Evolutionary conservation across 75 land plant genomes (phyloP).

Genomic region (Gnetum montanum): DNA sequence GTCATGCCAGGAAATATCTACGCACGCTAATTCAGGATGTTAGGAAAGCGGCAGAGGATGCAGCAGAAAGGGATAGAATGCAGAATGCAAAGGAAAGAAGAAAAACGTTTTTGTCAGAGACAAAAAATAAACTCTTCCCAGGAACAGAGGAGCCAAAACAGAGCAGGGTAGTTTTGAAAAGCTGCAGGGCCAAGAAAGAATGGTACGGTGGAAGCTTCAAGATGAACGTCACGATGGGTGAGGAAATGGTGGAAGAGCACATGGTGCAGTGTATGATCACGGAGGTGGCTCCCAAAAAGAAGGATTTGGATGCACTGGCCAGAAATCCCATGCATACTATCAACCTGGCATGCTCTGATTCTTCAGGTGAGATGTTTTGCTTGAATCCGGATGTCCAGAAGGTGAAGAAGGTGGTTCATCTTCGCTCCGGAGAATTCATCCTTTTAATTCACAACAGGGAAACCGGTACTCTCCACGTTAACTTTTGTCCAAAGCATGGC

Average conservation of each 20-base stretch:
- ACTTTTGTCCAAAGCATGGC: slow-evolving; percentile 7
- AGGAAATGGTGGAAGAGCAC: background rate
- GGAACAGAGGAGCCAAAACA: too few relatives aligned
- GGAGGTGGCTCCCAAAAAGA: slow-evolving; percentile 17
- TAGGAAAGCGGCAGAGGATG: too few relatives aligned
- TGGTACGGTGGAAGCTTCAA: too few relatives aligned
- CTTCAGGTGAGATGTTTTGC: background rate
- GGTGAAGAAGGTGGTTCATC: slow-evolving; percentile 4
- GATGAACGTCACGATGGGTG: too few relatives aligned
- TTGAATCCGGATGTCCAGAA: background rate
- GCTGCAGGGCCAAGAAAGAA: too few relatives aligned
- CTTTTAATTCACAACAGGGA: slow-evolving; percentile 3
- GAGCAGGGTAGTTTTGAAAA: too few relatives aligned
- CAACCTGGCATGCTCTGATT: background rate
- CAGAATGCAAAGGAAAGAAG: too few relatives aligned
- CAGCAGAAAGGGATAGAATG: too few relatives aligned
- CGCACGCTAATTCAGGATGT: too few relatives aligned
- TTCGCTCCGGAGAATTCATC: slow-evolving; percentile 15
- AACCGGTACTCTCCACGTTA: slow-evolving; percentile 2
- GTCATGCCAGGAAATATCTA: too few relatives aligned
- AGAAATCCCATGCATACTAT: background rate
- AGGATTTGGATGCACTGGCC: slow-evolving; percentile 6
- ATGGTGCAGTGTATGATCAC: slow-evolving; percentile 12
- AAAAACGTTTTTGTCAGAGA: too few relatives aligned
- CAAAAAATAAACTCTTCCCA: too few relatives aligned